Percentiles rank a stretch among this genome's conserved stretches.
phyloP scores from a whole-genome alignment of 2,329 filamentous ascomycete genomes.

The Pezicula carpinea region DNA sequence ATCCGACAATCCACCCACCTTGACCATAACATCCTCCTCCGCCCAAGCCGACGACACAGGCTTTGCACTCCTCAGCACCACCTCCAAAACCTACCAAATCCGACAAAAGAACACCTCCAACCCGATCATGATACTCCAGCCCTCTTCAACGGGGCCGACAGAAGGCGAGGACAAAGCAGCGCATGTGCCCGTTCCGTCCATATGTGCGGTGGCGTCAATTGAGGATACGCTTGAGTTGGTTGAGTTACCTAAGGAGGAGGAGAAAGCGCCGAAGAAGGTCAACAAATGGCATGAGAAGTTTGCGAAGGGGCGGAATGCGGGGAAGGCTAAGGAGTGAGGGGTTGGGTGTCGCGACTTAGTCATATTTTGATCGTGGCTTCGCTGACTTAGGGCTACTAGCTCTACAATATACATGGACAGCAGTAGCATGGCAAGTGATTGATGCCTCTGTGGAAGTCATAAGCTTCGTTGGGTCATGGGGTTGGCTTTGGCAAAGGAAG shows the following conservation, averaged over 20 bases:
- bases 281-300: constrained; percentile 59
- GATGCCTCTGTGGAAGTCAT: too few relatives aligned
- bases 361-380: too few relatives aligned
- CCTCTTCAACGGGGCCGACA: constrained; percentile 22
- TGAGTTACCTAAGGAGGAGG: constrained; percentile 28
- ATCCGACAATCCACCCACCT: constrained; percentile 49
- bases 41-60: constrained; percentile 28
- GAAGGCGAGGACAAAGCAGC: constrained; percentile 15
- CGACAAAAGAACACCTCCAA: constrained; percentile 66
- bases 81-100: constrained; percentile 50
- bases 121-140: constrained; percentile 52
- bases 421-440: too few relatives aligned
- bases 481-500: too few relatives aligned
- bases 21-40: constrained; percentile 2
- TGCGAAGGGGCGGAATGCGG: constrained; percentile 28
- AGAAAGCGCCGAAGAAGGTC: constrained; percentile 26
- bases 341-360: not conserved
- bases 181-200: constrained; percentile 29
- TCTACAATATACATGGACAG: too few relatives aligned
- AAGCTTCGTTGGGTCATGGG: too few relatives aligned
- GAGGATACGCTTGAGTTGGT: constrained; percentile 61
- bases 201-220: constrained; percentile 49
- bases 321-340: constrained; percentile 13
- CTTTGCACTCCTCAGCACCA: constrained; percentile 49
- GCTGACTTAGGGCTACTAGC: too few relatives aligned